These are phyloP conservation scores for Stylosanthes scabra DNA, from an alignment of 331 rosid species.

Conservation along the genomic window DNA sequence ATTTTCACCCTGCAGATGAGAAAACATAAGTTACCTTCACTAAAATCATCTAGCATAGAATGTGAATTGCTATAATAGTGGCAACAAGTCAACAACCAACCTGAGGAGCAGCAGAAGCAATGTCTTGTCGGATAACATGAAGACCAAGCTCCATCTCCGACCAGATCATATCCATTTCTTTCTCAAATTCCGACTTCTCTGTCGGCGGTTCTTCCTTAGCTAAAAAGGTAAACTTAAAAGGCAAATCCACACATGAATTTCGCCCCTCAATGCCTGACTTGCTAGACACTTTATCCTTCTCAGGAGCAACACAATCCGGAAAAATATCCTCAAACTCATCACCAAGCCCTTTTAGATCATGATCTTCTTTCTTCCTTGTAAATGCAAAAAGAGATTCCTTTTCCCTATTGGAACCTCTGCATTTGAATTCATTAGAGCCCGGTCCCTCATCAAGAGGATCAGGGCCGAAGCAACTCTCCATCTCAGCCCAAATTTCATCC, in stretches of 20 bases:
- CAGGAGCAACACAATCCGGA: conserved; percentile 26
- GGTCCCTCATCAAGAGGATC: neutral
- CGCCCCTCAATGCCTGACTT: conserved; percentile 23
- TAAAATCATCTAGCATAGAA: neutral
- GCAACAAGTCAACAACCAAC: conserved; percentile 42
- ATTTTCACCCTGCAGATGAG: conserved; percentile 47
- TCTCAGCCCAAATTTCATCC: neutral
- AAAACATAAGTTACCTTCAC: conserved; percentile 1
- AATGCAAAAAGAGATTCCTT: neutral
- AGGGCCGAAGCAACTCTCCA: neutral
- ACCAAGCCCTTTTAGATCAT: neutral
- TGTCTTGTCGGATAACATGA: conserved; percentile 24
- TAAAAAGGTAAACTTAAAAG: conserved; percentile 41
- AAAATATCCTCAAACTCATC: conserved; percentile 31
- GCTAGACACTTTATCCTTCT: conserved; percentile 19
- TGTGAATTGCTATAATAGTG: neutral
- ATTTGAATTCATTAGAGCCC: neutral
- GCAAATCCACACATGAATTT: conserved; percentile 17
- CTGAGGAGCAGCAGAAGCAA: conserved; percentile 24
- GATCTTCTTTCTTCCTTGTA: conserved; percentile 13
- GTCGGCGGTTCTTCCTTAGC: conserved; percentile 7
- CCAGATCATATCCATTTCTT: conserved; percentile 50
- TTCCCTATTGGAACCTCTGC: neutral
- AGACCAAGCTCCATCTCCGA: conserved; percentile 36
- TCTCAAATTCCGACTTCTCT: conserved; percentile 35